phyloP scores from a whole-genome alignment of 2,329 filamentous ascomycete species.

The Decorospora gaudefroyi region DNA sequence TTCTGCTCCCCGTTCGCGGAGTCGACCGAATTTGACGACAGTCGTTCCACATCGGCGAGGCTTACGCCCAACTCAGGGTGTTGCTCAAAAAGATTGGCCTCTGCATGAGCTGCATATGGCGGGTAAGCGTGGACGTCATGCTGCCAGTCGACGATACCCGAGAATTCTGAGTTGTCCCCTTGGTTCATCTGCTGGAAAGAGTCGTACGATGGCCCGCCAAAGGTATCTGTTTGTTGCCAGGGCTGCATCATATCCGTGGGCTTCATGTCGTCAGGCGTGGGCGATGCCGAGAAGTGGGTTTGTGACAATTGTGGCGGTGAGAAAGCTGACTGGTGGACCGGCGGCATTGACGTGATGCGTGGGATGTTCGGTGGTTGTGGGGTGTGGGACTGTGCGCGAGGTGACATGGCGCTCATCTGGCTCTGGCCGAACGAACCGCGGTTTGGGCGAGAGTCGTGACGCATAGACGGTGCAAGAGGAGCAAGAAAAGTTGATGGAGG shows the following conservation, averaged over 20 bases:
- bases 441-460: background rate
- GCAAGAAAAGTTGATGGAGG: constrained; percentile 1
- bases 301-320: constrained; percentile 11
- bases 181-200: background rate
- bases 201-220: background rate
- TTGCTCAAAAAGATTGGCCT: constrained; percentile 6
- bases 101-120: background rate
- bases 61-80: constrained; percentile 6
- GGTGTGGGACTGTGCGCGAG: background rate
- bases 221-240: constrained; percentile 9
- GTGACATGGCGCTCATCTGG: constrained; percentile 2
- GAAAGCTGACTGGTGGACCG: constrained; percentile 6
- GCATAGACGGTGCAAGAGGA: background rate
- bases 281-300: constrained; percentile 1
- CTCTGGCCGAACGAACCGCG: constrained; percentile 7
- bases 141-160: constrained; percentile 2
- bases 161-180: background rate
- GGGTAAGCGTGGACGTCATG: background rate
- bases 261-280: constrained; percentile 1
- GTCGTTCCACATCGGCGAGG: constrained; percentile 10
- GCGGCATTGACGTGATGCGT: constrained; percentile 9
- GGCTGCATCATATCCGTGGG: background rate
- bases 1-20: background rate
- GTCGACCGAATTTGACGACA: background rate
- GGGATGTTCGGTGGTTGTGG: constrained; percentile 5